Base-by-base conservation (phyloP, 192 early-diverging fungal genomes). In the Coemansia reversa region DNA sequence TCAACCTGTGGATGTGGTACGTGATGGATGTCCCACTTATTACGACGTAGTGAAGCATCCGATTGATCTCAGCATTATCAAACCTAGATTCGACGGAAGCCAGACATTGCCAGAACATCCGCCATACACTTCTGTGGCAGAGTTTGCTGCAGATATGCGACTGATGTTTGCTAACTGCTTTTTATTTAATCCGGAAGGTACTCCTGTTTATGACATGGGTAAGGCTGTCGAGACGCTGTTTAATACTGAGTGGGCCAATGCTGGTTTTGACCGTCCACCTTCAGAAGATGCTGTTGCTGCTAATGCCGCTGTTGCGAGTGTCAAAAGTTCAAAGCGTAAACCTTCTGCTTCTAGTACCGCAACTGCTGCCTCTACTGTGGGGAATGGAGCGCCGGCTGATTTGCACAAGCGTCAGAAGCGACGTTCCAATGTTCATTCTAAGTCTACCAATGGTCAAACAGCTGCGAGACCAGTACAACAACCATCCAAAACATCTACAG, bases 101-200 rank as follows among this genome's bases (percentile, higher is more conserved):
- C 28, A 29, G 33, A 9, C 35, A 11, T 11, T 39, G 35, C 9
- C 27, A 8, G 51, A 30, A 18, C 55, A 16, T 32, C 28, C 1
- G 55, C 57, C 35, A 54, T 90, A 90, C 60, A 3, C 66, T 0
- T 55, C 30, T 14, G 53, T 70, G 5, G 53, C 51, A 2, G 72
- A 77, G 48, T 69, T 85, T 54, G 86, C 81, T 28, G 63, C 58
- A 2, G 88, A 90, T 62, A 35, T 87, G 23, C 65, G 79, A n/a
- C 66, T 86, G 60, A 86, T 90, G 83, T 78, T 89, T 11, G 67
- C 58, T 22, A 90, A 90, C 60, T 90, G 89, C 56, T 87, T 70
- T 49, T 62, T 55, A 1, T 95, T 90, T 55, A 95, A 95, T 72
- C 86, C 86, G n/a, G 74, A 82, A 0, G 74, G 74, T 50, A 89